Evolutionary conservation across 2,329 filamentous ascomycete genomes (phyloP).

Genomic region (Fragosphaeria purpurea): DNA sequence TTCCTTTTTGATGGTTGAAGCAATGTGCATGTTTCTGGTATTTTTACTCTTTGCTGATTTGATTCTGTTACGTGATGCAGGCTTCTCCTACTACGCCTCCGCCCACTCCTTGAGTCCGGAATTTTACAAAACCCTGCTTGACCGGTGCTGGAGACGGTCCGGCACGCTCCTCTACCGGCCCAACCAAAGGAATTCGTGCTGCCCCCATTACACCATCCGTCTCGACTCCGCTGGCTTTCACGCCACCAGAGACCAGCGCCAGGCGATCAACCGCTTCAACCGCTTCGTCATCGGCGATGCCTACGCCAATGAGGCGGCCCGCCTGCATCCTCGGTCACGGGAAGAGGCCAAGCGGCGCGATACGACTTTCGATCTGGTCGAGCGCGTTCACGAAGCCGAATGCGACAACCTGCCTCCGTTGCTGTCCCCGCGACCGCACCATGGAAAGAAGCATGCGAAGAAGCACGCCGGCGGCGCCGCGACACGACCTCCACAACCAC

Average conservation of each 20-base stretch:
- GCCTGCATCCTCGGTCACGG: slow-evolving; percentile 56
- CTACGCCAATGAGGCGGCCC: slow-evolving; percentile 55
- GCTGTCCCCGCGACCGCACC: not conserved
- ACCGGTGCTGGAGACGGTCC: slow-evolving; percentile 70
- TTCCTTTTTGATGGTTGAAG: too few species aligned
- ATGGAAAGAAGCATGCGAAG: not conserved
- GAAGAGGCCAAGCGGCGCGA: slow-evolving; percentile 54
- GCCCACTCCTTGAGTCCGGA: slow-evolving; percentile 50
- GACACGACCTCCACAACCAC: too few species aligned
- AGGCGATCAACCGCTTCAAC: slow-evolving; percentile 65
- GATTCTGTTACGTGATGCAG: slow-evolving; percentile 28
- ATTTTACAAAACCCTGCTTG: slow-evolving; percentile 62
- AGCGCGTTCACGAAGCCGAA: slow-evolving; percentile 63
- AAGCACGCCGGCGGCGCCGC: not conserved
- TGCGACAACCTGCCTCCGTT: slow-evolving; percentile 30
- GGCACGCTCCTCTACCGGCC: slow-evolving; percentile 65
- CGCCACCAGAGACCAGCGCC: slow-evolving; percentile 61
- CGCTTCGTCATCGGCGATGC: slow-evolving; percentile 56
- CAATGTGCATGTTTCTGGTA: not conserved
- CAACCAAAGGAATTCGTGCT: slow-evolving; percentile 71
- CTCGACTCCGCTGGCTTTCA: slow-evolving; percentile 57
- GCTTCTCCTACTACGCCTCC: slow-evolving; percentile 62
- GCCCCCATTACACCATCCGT: slow-evolving; percentile 80
- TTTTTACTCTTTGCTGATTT: not conserved
- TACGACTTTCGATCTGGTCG: slow-evolving; percentile 56